A percentile compares a stretch with the other conserved stretches of the same genome.
Evolutionary conservation across 2,329 filamentous ascomycete genomes (phyloP).

Genomic region (Bipolaris gigantea): DNA sequence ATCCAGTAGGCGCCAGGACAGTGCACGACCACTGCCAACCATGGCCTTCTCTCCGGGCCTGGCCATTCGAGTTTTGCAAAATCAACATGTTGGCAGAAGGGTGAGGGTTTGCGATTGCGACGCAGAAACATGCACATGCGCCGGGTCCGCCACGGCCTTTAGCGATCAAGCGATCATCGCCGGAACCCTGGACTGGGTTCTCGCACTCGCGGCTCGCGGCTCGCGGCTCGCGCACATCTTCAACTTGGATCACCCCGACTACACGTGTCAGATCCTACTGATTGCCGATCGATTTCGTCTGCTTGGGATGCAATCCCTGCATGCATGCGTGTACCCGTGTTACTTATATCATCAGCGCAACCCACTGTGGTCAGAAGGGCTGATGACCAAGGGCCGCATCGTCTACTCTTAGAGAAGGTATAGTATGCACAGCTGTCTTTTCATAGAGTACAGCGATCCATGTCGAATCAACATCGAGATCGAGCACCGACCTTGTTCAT

Average conservation of each 20-base stretch:
- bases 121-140: neutral
- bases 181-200: neutral
- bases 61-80: slow-evolving; percentile 15
- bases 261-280: neutral
- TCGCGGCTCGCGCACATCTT: neutral
- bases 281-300: neutral
- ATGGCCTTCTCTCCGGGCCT: slow-evolving; percentile 18
- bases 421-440: neutral
- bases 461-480: neutral
- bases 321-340: neutral
- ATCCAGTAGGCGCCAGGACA: slow-evolving; percentile 4
- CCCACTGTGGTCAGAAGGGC: neutral
- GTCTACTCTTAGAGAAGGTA: neutral
- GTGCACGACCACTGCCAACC: slow-evolving; percentile 7
- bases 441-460: neutral
- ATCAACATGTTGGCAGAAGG: neutral
- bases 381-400: neutral
- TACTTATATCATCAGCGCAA: neutral
- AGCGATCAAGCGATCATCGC: slow-evolving; percentile 1
- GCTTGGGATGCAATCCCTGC: neutral
- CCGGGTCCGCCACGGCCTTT: neutral
- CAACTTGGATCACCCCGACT: neutral
- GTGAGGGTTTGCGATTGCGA: too few relatives aligned
- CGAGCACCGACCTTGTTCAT: neutral
- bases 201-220: too few relatives aligned